Conservation (phyloP, 108 stramenopile genomes). For the Mediolabrus comicus region DNA sequence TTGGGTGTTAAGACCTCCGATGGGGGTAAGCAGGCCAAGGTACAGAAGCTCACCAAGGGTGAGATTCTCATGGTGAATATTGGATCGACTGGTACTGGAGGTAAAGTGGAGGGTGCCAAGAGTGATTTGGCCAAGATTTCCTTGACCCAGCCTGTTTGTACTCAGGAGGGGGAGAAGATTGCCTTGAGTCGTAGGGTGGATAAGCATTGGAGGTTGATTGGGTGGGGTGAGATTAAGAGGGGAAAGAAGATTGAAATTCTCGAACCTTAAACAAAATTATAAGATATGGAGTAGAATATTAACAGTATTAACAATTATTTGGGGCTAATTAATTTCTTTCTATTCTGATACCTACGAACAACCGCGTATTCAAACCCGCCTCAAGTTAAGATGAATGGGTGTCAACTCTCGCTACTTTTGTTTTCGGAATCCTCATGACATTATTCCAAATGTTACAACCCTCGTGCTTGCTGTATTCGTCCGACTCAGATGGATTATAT, state of each 20-base stretch:
- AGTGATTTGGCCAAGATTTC: slow-evolving; percentile 96
- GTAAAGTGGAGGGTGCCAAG: slow-evolving; percentile 94
- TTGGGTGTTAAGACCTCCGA: slow-evolving; percentile 98
- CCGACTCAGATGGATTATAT: no score
- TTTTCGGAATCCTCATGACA: no score
- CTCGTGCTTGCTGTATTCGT: no score
- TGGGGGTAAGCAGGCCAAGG: slow-evolving; percentile 99
- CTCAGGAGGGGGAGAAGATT: slow-evolving; percentile 99
- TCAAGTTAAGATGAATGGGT: no score
- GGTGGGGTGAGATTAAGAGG: slow-evolving; percentile 92
- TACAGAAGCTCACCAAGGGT: slow-evolving; percentile 92
- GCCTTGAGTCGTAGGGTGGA: slow-evolving; percentile 98
- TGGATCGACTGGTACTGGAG: slow-evolving; percentile 97
- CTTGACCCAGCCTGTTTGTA: slow-evolving; percentile 99
- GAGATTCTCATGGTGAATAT: slow-evolving; percentile 99
- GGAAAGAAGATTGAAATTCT: slow-evolving; percentile 83
- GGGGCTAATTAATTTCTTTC: no score
- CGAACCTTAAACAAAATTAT: slow-evolving; percentile 40
- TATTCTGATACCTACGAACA: no score
- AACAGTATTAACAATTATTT: background rate
- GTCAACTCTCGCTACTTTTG: no score
- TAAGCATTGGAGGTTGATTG: slow-evolving; percentile 99
- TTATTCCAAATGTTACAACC: no score
- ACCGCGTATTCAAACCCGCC: no score
- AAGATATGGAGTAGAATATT: background rate